These are phyloP conservation scores for Vitis rupestris DNA, from an alignment of 164 flowering plant species.

Conservation along the genomic window DNA sequence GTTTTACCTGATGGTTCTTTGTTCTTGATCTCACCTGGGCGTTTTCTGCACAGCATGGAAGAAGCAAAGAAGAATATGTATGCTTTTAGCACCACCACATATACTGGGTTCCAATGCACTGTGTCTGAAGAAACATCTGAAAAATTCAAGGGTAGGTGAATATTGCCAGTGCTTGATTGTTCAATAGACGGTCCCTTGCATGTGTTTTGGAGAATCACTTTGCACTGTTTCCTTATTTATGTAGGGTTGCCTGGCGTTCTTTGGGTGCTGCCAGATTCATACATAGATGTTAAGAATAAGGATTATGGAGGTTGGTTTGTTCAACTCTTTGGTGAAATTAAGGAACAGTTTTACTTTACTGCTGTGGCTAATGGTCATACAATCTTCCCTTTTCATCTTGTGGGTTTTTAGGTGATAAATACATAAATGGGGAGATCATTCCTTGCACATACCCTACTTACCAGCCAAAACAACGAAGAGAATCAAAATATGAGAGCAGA, in stretches of 20 bases:
- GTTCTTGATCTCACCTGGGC: background rate
- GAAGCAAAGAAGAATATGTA: conserved; percentile 99
- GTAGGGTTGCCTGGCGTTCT: conserved; percentile 96
- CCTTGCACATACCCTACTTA: conserved; percentile 93
- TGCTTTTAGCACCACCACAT: conserved; percentile 97
- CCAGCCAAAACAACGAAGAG: conserved; percentile 73
- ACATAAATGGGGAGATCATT: conserved; percentile 92
- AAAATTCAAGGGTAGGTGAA: conserved; percentile 76
- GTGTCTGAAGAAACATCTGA: conserved; percentile 89
- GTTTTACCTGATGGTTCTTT: background rate
- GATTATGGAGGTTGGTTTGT: conserved; percentile 85
- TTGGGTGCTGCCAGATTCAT: conserved; percentile 97
- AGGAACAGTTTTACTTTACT: background rate
- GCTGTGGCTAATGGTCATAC: background rate
- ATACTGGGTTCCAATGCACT: conserved; percentile 97
- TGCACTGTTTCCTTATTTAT: conserved; percentile 3
- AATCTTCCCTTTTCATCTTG: background rate
- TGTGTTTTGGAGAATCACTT: background rate
- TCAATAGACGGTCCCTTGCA: background rate
- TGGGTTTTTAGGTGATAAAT: conserved; percentile 68
- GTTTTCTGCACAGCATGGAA: conserved; percentile 71
- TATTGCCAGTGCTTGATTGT: background rate
- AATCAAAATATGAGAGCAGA: conserved; percentile 65
- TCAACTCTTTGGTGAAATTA: background rate
- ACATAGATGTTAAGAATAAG: conserved; percentile 92